Evolutionary conservation across 805 yeast genomes (phyloP).

Genomic region (Candida schatavii): DNA sequence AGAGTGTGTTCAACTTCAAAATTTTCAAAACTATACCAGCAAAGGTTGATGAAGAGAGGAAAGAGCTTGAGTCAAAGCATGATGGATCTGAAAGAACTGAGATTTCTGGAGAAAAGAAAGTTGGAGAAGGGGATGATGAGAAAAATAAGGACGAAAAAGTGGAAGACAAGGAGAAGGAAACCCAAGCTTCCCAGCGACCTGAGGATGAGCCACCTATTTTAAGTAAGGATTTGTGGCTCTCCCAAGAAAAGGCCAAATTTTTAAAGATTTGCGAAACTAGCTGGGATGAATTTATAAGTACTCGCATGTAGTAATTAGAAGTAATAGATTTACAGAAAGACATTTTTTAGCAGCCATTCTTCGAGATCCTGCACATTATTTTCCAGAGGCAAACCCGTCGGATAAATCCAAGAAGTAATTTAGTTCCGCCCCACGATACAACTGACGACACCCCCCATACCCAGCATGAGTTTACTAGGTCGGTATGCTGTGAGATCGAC

Average conservation of each 20-base stretch:
- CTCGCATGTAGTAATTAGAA: constrained; percentile 4
- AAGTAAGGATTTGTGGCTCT: constrained; percentile 11
- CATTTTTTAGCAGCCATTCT: too few species aligned
- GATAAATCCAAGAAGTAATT: too few species aligned
- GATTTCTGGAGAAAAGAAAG: neutral
- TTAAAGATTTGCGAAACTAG: constrained; percentile 42
- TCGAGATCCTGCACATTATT: too few species aligned
- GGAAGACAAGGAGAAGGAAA: neutral
- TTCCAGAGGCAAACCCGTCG: too few species aligned
- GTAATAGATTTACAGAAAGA: neutral
- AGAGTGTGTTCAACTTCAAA: constrained; percentile 32
- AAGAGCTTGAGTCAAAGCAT: neutral
- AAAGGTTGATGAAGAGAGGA: constrained; percentile 2
- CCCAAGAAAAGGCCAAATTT: constrained; percentile 35
- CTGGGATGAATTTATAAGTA: constrained; percentile 38
- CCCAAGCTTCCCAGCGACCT: neutral
- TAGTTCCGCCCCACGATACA: too few species aligned
- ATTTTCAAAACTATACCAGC: constrained; percentile 18
- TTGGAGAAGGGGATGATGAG: constrained; percentile 6
- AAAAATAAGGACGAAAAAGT: neutral
- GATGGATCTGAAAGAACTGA: constrained; percentile 4
- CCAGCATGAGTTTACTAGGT: neutral
- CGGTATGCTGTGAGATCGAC: neutral
- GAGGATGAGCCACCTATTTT: neutral
- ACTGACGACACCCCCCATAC: too few species aligned